Base-by-base conservation (phyloP, 768 basidiomycete species). In the Terana coerulea region DNA sequence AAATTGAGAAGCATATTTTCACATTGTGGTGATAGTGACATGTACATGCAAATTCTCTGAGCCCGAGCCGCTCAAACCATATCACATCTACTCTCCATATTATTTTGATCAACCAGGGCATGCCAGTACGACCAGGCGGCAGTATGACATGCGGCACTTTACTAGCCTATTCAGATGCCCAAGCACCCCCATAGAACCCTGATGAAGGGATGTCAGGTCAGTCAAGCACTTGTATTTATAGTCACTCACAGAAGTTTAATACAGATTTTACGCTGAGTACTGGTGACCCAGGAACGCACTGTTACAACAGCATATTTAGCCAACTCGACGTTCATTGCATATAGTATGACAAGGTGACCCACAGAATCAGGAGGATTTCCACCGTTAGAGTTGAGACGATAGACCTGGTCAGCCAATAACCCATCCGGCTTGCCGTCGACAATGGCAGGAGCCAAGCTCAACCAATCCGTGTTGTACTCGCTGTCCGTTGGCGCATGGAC, bases 391-490 rank as follows among this genome's bases (percentile, higher is more conserved):
- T 78, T 67, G 4, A 76, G 64, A 36, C 84, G 69, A 65, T 76
- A 84, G 2, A 83, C 66, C 51, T 69, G 59, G 26, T 65, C 70
- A 0, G 82, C 81, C 31, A 84, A 63, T 1, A 65, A 59, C 1
- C 83, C 85, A 25, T 70, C 42, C 4, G 80, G 66, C 22, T 57
- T 61, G n/a, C 65, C 69, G 45, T 33, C 31, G 19, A 28, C 43
- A 6, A 15, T n/a, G 45, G 3, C 79, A 65, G 22, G 56, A 10
- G 2, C 8, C 21, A 88, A 60, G 55, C 73, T 64, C 5, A 85
- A 65, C 78, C 80, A 84, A 53, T 82, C 78, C 22, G 86, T 70
- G 57, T 84, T 74, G 24, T 63, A 45, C 0, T 61, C 35, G 17
- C 55, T 44, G 19, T 72, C 69, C 3, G 67, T 67, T 4, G 78